phyloP scores from a whole-genome alignment of 2,329 filamentous ascomycete species.

The Aspergillus hortae region DNA sequence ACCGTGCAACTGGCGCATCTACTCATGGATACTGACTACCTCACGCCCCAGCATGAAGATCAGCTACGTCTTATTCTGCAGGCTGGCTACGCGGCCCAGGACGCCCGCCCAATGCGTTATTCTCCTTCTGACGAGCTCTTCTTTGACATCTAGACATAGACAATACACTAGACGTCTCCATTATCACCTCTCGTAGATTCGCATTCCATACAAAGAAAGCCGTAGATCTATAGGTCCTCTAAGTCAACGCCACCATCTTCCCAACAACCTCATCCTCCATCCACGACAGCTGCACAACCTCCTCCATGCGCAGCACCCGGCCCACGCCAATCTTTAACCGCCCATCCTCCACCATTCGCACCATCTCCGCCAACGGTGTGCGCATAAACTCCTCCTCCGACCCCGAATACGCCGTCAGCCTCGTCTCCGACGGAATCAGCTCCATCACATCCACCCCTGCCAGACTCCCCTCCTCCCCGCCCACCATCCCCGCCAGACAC shows the following conservation, averaged over 20 bases:
- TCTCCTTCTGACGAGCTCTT: too few species aligned
- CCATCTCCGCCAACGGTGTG: constrained; percentile 41
- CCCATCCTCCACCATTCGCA: constrained; percentile 35
- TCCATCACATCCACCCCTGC: constrained; percentile 43
- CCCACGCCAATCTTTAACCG: constrained; percentile 41
- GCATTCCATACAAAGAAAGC: background rate
- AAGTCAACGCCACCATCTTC: constrained; percentile 41
- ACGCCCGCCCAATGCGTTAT: background rate
- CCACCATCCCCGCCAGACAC: constrained; percentile 47
- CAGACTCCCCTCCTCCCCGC: constrained; percentile 29
- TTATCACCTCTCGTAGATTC: background rate
- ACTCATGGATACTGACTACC: background rate
- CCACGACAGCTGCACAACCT: constrained; percentile 46
- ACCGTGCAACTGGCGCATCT: background rate
- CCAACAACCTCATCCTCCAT: constrained; percentile 40
- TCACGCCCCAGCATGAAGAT: background rate
- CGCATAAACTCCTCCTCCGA: constrained; percentile 38
- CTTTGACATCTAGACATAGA: too few species aligned
- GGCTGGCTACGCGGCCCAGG: background rate
- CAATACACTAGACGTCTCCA: too few species aligned
- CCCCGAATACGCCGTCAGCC: constrained; percentile 42
- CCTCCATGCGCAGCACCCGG: constrained; percentile 41
- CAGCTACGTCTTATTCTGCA: background rate
- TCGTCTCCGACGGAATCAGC: constrained; percentile 37
- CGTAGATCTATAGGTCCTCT: background rate